Evolutionary conservation across 805 yeast genomes (phyloP).

Genomic region (Candida hungchunana): DNA sequence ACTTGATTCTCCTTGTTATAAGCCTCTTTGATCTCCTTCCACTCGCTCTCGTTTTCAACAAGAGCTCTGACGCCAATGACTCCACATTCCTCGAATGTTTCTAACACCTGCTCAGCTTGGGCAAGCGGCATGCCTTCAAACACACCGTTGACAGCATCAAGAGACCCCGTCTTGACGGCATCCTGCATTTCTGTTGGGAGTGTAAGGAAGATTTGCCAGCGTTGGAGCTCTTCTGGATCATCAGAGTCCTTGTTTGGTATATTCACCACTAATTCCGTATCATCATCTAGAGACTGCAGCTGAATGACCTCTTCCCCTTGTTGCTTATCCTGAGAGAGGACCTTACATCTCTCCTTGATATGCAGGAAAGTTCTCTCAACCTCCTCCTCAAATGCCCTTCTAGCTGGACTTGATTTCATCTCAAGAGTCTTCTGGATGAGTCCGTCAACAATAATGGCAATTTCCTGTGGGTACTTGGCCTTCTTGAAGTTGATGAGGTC

Average conservation of each 20-base stretch:
- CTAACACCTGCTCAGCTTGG: conserved; percentile 77
- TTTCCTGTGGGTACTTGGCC: conserved; percentile 30
- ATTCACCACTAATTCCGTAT: conserved; percentile 65
- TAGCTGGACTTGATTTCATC: conserved; percentile 49
- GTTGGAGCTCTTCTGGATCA: conserved; percentile 37
- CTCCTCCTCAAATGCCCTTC: conserved; percentile 65
- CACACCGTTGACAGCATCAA: conserved; percentile 80
- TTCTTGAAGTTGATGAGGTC: conserved; percentile 36
- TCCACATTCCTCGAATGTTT: conserved; percentile 71
- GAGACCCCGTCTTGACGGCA: conserved; percentile 67
- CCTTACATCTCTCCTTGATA: conserved; percentile 67
- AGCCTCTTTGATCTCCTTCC: conserved; percentile 48
- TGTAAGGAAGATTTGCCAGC: conserved; percentile 52
- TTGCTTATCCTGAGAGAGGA: conserved; percentile 51
- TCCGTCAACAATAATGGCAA: conserved; percentile 48
- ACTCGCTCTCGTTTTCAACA: conserved; percentile 69
- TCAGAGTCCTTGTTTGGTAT: conserved; percentile 55
- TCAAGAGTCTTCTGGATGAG: conserved; percentile 60
- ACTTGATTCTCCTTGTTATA: conserved; percentile 26
- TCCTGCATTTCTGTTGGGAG: conserved; percentile 60
- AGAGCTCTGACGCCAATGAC: conserved; percentile 79
- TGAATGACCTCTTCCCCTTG: conserved; percentile 58
- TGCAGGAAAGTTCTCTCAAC: conserved; percentile 72
- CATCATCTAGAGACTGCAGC: conserved; percentile 81
- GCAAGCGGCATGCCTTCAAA: conserved; percentile 68